Conservation (phyloP, 2,329 filamentous ascomycete species). For the Botrytis squamosa region DNA sequence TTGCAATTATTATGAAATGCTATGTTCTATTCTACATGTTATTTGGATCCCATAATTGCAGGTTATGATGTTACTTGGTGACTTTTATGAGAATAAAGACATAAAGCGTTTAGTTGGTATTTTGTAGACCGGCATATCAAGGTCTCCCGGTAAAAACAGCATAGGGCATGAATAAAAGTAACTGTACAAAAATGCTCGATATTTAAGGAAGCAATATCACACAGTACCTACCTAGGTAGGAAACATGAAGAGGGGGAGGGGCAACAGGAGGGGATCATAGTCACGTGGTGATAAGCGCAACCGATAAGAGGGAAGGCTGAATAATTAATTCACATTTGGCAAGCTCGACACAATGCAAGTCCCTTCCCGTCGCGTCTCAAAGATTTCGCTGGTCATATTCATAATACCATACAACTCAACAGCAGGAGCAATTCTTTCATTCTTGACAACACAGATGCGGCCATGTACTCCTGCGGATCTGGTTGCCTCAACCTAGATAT, state of each 20-base stretch:
- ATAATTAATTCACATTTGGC: conserved; percentile 1
- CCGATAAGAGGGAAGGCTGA: conserved; percentile 13
- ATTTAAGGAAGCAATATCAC: background rate
- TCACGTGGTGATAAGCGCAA: conserved; percentile 2
- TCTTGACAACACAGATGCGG: background rate
- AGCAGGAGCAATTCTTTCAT: background rate
- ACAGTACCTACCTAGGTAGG: background rate
- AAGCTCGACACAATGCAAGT: conserved; percentile 1
- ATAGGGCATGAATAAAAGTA: background rate
- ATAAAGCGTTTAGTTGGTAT: background rate
- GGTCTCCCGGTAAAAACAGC: background rate
- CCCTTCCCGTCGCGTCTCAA: background rate
- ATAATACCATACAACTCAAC: background rate
- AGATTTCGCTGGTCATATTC: background rate
- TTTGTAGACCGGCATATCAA: background rate
- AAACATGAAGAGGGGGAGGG: background rate
- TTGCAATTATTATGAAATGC: background rate
- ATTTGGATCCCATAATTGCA: background rate
- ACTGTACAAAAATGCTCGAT: background rate
- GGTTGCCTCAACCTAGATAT: conserved; percentile 5
- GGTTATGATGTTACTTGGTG: background rate
- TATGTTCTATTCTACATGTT: background rate
- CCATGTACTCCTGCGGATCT: conserved; percentile 13
- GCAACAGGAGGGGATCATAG: accelerated
- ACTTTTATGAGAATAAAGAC: background rate